Percentiles rank a stretch among this genome's conserved stretches.
Evolutionary conservation across 208 protist genomes (phyloP).

Genomic region (Wallacemonas rigidus): DNA sequence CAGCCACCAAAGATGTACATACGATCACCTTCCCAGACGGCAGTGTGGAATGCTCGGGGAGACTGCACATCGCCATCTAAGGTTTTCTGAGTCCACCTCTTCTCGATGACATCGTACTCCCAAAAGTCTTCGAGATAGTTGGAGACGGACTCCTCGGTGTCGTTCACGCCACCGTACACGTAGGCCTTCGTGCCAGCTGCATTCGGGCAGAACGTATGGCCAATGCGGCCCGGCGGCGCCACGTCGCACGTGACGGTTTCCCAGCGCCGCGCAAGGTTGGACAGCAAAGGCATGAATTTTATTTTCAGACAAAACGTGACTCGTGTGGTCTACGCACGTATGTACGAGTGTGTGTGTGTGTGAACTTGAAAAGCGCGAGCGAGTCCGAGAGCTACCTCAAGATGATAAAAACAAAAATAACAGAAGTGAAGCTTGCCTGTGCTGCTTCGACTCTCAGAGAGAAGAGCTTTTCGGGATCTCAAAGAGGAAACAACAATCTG

Average conservation of each 20-base stretch:
- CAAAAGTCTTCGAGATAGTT: constrained; percentile 88
- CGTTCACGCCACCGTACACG: constrained; percentile 88
- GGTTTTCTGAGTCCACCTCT: constrained; percentile 62
- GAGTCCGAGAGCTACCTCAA: too few species aligned
- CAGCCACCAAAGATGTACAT: constrained; percentile 90
- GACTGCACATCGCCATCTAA: constrained; percentile 65
- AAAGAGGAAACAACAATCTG: too few species aligned
- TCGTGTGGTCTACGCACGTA: too few species aligned
- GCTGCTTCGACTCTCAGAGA: too few species aligned
- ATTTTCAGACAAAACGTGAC: too few species aligned
- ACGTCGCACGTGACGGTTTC: constrained; percentile 43
- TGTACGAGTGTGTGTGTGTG: constrained; percentile 14
- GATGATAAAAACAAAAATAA: too few species aligned
- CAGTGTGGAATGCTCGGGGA: constrained; percentile 86
- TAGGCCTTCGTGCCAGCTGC: constrained; percentile 70
- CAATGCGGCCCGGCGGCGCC: constrained; percentile 78
- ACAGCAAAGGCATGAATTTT: constrained; percentile 35
- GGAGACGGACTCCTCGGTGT: constrained; percentile 67
- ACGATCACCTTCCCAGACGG: constrained; percentile 61
- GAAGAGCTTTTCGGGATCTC: too few species aligned
- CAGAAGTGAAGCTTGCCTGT: too few species aligned
- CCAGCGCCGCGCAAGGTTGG: constrained; percentile 31
- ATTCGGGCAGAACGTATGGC: constrained; percentile 83
- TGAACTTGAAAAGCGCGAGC: background rate
- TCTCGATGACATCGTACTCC: constrained; percentile 68